Conservation (phyloP, 2,329 filamentous ascomycete species). For the Thyridium curvatum region DNA sequence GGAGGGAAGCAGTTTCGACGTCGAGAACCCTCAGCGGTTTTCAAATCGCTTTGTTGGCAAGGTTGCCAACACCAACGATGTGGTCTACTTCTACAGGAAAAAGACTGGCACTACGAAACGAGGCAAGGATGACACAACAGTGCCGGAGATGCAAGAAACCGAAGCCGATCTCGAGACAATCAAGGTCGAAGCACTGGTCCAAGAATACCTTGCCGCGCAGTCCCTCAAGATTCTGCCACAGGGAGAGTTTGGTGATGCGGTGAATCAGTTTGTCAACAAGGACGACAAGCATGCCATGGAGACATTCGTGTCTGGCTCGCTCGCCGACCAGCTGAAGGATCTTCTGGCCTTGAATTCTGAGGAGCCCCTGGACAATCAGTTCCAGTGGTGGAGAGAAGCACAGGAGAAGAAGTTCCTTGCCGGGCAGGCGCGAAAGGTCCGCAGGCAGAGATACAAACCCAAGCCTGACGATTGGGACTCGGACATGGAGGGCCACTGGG, state of each 20-base stretch:
- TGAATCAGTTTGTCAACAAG: slow-evolving; percentile 88
- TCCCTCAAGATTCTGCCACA: slow-evolving; percentile 89
- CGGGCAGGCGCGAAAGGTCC: slow-evolving; percentile 43
- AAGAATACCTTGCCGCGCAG: slow-evolving; percentile 80
- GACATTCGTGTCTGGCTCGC: slow-evolving; percentile 66
- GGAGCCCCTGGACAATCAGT: slow-evolving; percentile 58
- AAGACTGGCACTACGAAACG: slow-evolving; percentile 53
- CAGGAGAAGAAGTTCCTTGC: slow-evolving; percentile 65
- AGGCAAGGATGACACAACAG: slow-evolving; percentile 44
- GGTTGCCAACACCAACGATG: slow-evolving; percentile 90
- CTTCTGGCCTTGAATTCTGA: slow-evolving; percentile 62
- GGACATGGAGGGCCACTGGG: slow-evolving; percentile 84
- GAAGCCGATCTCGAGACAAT: slow-evolving; percentile 65
- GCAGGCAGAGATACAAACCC: slow-evolving; percentile 57
- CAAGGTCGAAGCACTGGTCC: slow-evolving; percentile 83
- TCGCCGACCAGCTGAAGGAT: slow-evolving; percentile 64
- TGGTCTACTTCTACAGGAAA: slow-evolving; percentile 87
- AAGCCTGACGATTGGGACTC: slow-evolving; percentile 80
- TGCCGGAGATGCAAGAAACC: slow-evolving; percentile 59
- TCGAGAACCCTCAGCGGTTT: slow-evolving; percentile 93
- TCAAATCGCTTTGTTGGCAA: slow-evolving; percentile 86
- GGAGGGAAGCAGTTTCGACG: slow-evolving; percentile 79
- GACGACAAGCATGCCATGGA: slow-evolving; percentile 93
- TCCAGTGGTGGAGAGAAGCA: too few species aligned
- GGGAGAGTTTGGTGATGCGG: slow-evolving; percentile 86